Conservation (phyloP, 306 rosid genomes). For the Nissolia schottii region DNA sequence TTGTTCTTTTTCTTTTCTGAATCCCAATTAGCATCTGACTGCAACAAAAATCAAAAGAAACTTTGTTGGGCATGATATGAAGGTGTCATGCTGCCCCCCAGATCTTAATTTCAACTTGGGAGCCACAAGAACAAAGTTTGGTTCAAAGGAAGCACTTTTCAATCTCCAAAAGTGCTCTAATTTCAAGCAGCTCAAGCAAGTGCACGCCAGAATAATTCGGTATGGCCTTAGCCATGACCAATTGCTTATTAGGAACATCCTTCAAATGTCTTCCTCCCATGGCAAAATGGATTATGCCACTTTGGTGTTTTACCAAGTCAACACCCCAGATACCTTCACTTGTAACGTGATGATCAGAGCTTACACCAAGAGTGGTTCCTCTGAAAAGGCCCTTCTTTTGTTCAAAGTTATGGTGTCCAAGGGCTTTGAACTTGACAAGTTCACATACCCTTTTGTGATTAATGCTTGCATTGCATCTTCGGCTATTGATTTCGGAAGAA, state of each 20-base stretch:
- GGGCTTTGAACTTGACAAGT: conserved; percentile 54
- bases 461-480: conserved; percentile 44
- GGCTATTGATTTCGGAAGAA: conserved; percentile 35
- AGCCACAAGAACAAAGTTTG: conserved; percentile 12
- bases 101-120: conserved; percentile 11
- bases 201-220: conserved; percentile 58
- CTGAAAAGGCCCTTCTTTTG: conserved; percentile 41
- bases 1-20: not conserved
- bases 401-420: conserved; percentile 41
- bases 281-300: conserved; percentile 45
- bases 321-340: conserved; percentile 47
- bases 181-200: conserved; percentile 53
- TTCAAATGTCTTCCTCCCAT: conserved; percentile 48
- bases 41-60: not conserved
- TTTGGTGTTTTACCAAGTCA: conserved; percentile 45
- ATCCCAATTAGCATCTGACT: not conserved
- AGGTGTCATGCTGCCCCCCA: conserved; percentile 37
- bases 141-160: conserved; percentile 40
- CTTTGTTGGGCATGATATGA: conserved; percentile 12
- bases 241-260: conserved; percentile 44
- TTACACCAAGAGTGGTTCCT: conserved; percentile 34
- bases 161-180: conserved; percentile 46
- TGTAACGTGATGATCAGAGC: conserved; percentile 69
- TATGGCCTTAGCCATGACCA: conserved; percentile 50
- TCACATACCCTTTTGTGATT: conserved; percentile 66